phyloP scores from a whole-genome alignment of 805 yeast species.

The Zygosaccharomyces bailii region DNA sequence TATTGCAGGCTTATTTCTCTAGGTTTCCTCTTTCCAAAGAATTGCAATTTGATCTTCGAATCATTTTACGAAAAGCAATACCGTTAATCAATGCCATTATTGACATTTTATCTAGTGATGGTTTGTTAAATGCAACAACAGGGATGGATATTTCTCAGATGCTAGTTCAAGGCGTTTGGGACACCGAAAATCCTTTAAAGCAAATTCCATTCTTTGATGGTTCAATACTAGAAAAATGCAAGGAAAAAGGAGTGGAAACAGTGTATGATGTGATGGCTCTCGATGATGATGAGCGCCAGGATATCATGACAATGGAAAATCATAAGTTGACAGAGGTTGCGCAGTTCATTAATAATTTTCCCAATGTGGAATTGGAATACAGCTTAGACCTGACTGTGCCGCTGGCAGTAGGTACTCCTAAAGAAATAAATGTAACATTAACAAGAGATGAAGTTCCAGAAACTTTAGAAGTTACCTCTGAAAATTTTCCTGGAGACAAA shows the following conservation, averaged over 20 bases:
- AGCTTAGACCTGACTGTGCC: constrained; percentile 43
- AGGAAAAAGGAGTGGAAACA: constrained; percentile 53
- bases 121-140: constrained; percentile 67
- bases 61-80: constrained; percentile 48
- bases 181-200: constrained; percentile 66
- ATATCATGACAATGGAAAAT: constrained; percentile 53
- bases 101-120: constrained; percentile 77
- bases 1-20: constrained; percentile 79
- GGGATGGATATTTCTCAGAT: constrained; percentile 89
- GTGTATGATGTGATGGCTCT: constrained; percentile 73
- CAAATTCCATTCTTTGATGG: constrained; percentile 72
- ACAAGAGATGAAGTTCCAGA: constrained; percentile 77
- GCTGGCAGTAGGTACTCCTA: constrained; percentile 47
- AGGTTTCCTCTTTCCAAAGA: constrained; percentile 62
- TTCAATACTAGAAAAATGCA: constrained; percentile 50
- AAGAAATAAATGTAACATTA: constrained; percentile 46
- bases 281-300: constrained; percentile 71
- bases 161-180: constrained; percentile 86
- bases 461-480: constrained; percentile 56
- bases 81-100: constrained; percentile 61
- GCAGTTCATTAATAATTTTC: constrained; percentile 83
- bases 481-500: constrained; percentile 57
- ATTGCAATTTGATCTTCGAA: constrained; percentile 51
- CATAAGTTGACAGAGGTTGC: constrained; percentile 64
- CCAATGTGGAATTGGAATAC: constrained; percentile 71